Conservation (phyloP, 345 rosid genomes). For the Gossypium stocksii region DNA sequence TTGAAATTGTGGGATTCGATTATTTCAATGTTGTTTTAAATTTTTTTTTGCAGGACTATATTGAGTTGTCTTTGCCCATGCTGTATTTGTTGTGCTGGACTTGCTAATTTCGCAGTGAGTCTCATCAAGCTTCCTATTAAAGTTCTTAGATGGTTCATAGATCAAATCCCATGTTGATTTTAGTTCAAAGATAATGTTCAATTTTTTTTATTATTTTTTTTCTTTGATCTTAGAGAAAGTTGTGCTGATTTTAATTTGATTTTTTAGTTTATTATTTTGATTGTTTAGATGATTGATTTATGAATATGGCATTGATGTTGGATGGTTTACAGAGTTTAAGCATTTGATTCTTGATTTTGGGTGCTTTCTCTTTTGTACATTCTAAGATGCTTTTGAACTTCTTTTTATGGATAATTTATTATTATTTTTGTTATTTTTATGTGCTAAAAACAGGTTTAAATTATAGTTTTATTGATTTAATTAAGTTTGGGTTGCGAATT, state of each 20-base stretch:
- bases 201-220: not conserved
- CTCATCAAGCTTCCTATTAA: conserved; percentile 67
- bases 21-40: not conserved
- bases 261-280: not conserved
- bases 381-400: not conserved
- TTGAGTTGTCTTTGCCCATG: conserved; percentile 88
- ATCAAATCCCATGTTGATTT: conserved; percentile 77
- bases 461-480: too few relatives aligned
- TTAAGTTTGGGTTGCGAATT: too few relatives aligned
- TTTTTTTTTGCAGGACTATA: conserved; percentile 36
- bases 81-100: conserved; percentile 61
- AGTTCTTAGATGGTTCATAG: conserved; percentile 57
- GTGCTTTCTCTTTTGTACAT: not conserved
- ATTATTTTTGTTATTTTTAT: too few relatives aligned
- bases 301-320: not conserved
- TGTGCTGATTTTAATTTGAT: not conserved
- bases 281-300: not conserved
- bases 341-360: not conserved
- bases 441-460: too few relatives aligned
- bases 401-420: too few relatives aligned
- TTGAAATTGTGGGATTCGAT: not conserved
- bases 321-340: not conserved
- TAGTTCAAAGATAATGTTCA: not conserved
- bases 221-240: not conserved
- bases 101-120: conserved; percentile 61